Conservation (phyloP, 1,139 yeast species). For the Protomyces gravidus region DNA sequence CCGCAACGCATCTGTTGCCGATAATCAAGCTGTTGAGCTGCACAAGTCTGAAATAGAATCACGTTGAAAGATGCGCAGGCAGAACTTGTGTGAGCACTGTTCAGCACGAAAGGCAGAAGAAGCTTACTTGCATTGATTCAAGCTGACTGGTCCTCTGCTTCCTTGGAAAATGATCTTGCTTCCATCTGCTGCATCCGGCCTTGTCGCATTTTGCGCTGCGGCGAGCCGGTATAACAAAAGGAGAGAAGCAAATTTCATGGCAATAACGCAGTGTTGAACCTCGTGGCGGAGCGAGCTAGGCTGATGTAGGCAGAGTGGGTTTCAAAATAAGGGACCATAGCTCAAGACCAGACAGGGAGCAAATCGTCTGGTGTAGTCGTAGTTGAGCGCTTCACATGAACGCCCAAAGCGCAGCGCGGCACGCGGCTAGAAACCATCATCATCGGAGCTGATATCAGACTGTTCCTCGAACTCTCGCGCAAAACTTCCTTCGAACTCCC, state of each 20-base stretch:
- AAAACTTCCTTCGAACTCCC: conserved; percentile 14
- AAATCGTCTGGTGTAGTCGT: too few species aligned
- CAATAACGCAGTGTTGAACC: too few species aligned
- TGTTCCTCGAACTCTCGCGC: conserved; percentile 5
- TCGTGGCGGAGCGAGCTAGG: too few species aligned
- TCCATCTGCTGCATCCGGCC: background rate
- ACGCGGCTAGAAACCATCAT: conserved; percentile 8
- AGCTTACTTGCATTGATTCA: conserved; percentile 17
- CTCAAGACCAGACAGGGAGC: too few species aligned
- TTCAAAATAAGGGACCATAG: background rate
- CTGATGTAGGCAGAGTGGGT: background rate
- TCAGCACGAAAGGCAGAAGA: background rate
- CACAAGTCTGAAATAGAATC: conserved; percentile 18
- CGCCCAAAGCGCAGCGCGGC: background rate
- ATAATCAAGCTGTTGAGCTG: background rate
- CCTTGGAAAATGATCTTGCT: background rate
- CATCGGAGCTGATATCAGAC: conserved; percentile 11
- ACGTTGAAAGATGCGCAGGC: conserved; percentile 15
- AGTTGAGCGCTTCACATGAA: background rate
- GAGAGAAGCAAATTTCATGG: too few species aligned
- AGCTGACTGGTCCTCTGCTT: conserved; percentile 1
- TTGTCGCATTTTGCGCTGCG: background rate
- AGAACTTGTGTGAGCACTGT: background rate
- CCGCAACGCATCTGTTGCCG: conserved; percentile 18
- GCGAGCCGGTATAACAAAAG: background rate